Conservation (phyloP, 2,329 filamentous ascomycete species). For the Gaeumannomyces tritici region DNA sequence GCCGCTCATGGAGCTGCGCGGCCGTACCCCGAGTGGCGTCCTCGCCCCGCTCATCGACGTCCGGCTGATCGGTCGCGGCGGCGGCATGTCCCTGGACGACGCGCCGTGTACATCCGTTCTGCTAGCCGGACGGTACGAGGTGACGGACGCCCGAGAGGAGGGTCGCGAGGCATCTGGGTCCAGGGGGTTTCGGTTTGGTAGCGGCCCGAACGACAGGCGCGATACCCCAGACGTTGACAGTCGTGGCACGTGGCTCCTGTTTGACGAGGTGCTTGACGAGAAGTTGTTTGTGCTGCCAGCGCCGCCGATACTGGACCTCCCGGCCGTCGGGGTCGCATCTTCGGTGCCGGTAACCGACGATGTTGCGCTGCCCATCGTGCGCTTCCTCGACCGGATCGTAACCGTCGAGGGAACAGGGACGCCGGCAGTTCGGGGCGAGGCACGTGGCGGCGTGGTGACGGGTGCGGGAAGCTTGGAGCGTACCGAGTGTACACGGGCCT, state of each 20-base stretch:
- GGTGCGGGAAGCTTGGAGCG: constrained; percentile 86
- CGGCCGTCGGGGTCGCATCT: constrained; percentile 38
- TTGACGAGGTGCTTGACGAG: constrained; percentile 12
- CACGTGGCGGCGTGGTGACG: constrained; percentile 64
- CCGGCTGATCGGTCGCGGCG: constrained; percentile 48
- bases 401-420: constrained; percentile 43
- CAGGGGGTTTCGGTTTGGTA: constrained; percentile 45
- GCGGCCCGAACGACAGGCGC: constrained; percentile 52
- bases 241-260: constrained; percentile 41
- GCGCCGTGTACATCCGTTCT: constrained; percentile 30
- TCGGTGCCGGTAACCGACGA: constrained; percentile 40
- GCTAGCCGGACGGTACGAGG: constrained; percentile 44
- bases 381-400: constrained; percentile 61
- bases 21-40: constrained; percentile 57
- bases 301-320: constrained; percentile 12
- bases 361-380: constrained; percentile 47
- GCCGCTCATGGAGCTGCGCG: constrained; percentile 62
- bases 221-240: constrained; percentile 54
- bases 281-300: constrained; percentile 7
- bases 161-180: constrained; percentile 50
- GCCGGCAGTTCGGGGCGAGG: constrained; percentile 56
- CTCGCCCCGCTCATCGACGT: constrained; percentile 61
- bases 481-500: constrained; percentile 84
- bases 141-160: constrained; percentile 60
- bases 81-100: constrained; percentile 29